Base-by-base conservation (phyloP, 257 asterid genomes). In the Solanum chmielewskii region DNA sequence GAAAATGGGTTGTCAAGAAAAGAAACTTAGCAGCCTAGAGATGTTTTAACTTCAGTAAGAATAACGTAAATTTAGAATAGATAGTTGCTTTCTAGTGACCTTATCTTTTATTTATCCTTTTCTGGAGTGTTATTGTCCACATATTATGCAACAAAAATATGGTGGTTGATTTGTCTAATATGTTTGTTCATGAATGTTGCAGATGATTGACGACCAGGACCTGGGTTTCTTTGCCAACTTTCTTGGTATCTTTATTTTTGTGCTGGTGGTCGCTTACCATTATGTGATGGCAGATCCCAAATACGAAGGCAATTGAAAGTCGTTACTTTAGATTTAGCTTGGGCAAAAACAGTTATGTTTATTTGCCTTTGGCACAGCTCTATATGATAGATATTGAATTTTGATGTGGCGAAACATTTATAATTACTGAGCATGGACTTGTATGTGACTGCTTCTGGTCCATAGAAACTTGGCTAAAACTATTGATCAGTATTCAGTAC, bases 171-270 rank as follows among this genome's bases (percentile, higher is more conserved):
- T 49, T 81, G 31, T 11, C 31, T 81, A 3, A 78, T 78, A 47
- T 45, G 62, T 45, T 56, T 31, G 4, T 81, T 45, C 85, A 11
- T 49, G 20, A 49, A 81, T 90, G 89, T 80, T 56, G 69, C 98
- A 96, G 99, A 97, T 95, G 98, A 91, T 96, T 89, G 98, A 97
- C 76, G 99, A 96, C 89, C 98, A 96, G 87, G 99, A 97, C 91
- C 90, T 97, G 88, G 99, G 99, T 80, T 97, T 97, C 93, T 91
- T 97, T 76, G 99, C 99, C 96, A 97, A 97, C 89, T 93, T 97
- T 89, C 98, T 97, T 29, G 99, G 99, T 15, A 94, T 97, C 87
- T 94, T 94, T 90, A 94, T 96, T 59, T 95, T 97, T 85, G 90
- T 90, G 47, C 93, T 95, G 91, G 99, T 97, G 88, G 92, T 97